Base-by-base conservation (phyloP, 345 rosid genomes). In the Salix purpurea region DNA sequence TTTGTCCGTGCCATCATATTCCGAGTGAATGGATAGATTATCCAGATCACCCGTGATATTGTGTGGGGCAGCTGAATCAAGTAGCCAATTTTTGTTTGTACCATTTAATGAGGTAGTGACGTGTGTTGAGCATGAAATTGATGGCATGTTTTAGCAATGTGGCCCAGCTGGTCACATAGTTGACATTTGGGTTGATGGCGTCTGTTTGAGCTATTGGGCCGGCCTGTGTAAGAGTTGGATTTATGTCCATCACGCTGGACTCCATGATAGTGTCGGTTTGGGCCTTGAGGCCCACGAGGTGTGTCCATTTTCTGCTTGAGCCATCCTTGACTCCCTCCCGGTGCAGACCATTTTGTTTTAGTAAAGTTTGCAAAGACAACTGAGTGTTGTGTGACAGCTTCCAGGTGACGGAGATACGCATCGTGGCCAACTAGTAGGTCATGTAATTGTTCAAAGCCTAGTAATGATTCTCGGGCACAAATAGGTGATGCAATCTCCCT, bases 321-420 rank as follows among this genome's bases (percentile, higher is more conserved):
- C 4, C 32, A 30, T 30, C 32, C 32, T 30, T 2, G 32, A 30
- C 32, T 30, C 32, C 32, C 18, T 0, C 18, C 0, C 1, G 14
- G 0, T 13, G 18, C 1, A 46, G 5, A 14, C 18, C 14, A 1
- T 3, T 12, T 46, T 4, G 1, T 46, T 5, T 48, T 48, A 4
- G 21, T 15, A 6, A 3, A 48, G 4, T 48, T 48, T 0, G 54
- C 1, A 48, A 7, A 48, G 7, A 18, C 0, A 1, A 48, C 21
- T 1, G 5, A 0, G 4, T 14, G 5, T 0, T 15, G 21, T 0
- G 6, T 48, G 15, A 19, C 6, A 15, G 0, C 1, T 4, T 48
- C 54, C 54, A 48, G 0, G 6, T 2, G 5, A 0, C 1, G 1
- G 2, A 48, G 16, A 4, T 48, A 48, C 0, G 54, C 6, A 0